phyloP scores from a whole-genome alignment of 228 moss, liverwort and hornwort genomes.

The Sphagnum magellanicum region DNA sequence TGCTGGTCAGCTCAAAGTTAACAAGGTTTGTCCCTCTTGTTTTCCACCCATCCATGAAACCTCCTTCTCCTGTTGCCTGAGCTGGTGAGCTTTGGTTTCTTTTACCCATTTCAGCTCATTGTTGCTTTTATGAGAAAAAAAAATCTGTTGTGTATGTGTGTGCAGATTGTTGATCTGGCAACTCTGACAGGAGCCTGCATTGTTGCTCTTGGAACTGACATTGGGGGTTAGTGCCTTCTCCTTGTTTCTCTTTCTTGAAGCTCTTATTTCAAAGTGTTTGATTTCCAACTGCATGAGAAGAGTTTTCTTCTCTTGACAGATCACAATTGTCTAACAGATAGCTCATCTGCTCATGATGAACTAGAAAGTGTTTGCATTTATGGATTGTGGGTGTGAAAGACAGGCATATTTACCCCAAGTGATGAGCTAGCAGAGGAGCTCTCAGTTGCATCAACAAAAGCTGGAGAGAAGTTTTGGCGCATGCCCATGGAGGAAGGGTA shows the following conservation, averaged over 20 bases:
- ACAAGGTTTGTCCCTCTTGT: slow-evolving; percentile 24
- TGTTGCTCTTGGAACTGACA: slow-evolving; percentile 56
- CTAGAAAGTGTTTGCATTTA: not conserved
- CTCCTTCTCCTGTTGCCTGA: no score
- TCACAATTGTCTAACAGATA: slow-evolving; percentile 1
- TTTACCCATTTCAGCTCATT: no score
- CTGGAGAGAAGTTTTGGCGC: slow-evolving; percentile 63
- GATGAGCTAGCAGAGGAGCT: slow-evolving; percentile 45
- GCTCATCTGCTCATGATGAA: not conserved
- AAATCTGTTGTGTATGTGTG: not conserved
- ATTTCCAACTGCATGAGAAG: not conserved
- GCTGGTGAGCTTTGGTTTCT: not conserved
- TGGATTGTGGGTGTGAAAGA: slow-evolving; percentile 1
- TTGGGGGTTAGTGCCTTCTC: slow-evolving; percentile 28
- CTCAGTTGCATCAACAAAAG: slow-evolving; percentile 50
- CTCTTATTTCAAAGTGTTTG: not conserved
- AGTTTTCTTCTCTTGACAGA: not conserved
- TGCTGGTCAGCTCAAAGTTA: slow-evolving; percentile 57
- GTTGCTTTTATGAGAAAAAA: no score
- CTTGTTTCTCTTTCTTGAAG: not conserved
- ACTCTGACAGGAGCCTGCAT: slow-evolving; percentile 65
- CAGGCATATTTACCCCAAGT: slow-evolving; percentile 52
- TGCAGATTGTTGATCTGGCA: slow-evolving; percentile 57
- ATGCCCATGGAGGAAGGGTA: slow-evolving; percentile 63
- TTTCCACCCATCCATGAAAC: not conserved